phyloP scores from a whole-genome alignment of 306 rosid species.

The Cucumis cinereus region DNA sequence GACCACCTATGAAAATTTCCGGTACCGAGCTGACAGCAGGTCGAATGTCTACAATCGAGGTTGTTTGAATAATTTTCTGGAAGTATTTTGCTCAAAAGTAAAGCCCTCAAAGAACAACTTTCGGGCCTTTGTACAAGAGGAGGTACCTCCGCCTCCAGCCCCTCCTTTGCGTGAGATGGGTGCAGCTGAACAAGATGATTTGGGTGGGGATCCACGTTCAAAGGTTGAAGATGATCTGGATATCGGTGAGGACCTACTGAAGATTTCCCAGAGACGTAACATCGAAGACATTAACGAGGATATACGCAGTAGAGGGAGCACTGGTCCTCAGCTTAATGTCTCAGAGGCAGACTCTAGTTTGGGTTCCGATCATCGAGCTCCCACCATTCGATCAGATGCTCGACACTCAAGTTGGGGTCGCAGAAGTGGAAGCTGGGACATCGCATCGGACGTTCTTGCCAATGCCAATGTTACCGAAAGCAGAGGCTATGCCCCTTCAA shows the following conservation, averaged over 20 bases:
- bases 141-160: slow-evolving; percentile 31
- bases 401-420: slow-evolving; percentile 79
- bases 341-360: slow-evolving; percentile 56
- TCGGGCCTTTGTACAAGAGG: slow-evolving; percentile 65
- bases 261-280: slow-evolving; percentile 86
- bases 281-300: slow-evolving; percentile 65
- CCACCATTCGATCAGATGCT: slow-evolving; percentile 57
- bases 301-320: slow-evolving; percentile 57
- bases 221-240: slow-evolving; percentile 88
- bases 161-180: slow-evolving; percentile 19
- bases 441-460: slow-evolving; percentile 48
- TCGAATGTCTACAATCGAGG: slow-evolving; percentile 55
- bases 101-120: slow-evolving; percentile 77
- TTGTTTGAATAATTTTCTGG: slow-evolving; percentile 65
- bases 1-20: slow-evolving; percentile 90
- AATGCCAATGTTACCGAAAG: slow-evolving; percentile 56
- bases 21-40: slow-evolving; percentile 80
- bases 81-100: slow-evolving; percentile 72
- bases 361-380: slow-evolving; percentile 65
- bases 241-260: slow-evolving; percentile 79
- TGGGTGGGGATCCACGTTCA: slow-evolving; percentile 51
- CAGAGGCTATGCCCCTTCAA: slow-evolving; percentile 42
- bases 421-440: slow-evolving; percentile 75
- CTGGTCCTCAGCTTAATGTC: slow-evolving; percentile 39
- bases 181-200: slow-evolving; percentile 38